Evolutionary conservation across 2,329 filamentous ascomycete species (phyloP), one percentile per base, ranked within the genome.

Genomic region (Aspergillus ustus): DNA sequence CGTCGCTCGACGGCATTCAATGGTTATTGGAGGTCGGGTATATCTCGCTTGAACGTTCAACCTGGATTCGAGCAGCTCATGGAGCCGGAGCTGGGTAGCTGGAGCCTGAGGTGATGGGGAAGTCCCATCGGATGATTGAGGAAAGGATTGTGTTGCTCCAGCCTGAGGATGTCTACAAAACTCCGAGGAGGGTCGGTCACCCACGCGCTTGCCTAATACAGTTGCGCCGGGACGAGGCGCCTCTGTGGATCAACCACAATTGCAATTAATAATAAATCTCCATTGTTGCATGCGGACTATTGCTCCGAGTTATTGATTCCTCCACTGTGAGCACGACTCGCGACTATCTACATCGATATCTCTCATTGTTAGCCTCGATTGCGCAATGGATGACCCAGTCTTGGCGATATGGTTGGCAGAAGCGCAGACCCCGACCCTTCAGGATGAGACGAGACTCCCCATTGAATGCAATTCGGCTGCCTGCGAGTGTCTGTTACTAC

Each of bases 391-490:
- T 7, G 17, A 43, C 29, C 37, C 28, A n/a, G 20, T 28, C 52
- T 54, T 54, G 52, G 52, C 52, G n/a, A n/a, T n/a, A 20, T 40
- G 34, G 34, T 40, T 40, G 34, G 34, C 34, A 40, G 34, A 17
- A 40, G 34, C 11, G 34, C 34, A 40, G 52, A 44, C 22, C 40
- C 37, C 20, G 45, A 29, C 53, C 43, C 28, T 54, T 43, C 53
- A 54, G 40, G 60, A 57, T 62, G 53, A 37, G 59, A 56, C 17
- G 60, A 64, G 59, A 28, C 60, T 59, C 49, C 62, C 44, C 53
- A 57, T 46, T 15, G 19, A 59, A 9, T 37, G 31, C 34, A 40
- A 40, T 40, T 40, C 3, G 34, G 1, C 34, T 40, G 9, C 34
- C 34, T 17, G 13, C 11, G 6, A 40, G 34, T 40, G 34, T 40